Evolutionary conservation across 225 moss, liverwort and hornwort species (phyloP).

Genomic region (Ulota crispa): DNA sequence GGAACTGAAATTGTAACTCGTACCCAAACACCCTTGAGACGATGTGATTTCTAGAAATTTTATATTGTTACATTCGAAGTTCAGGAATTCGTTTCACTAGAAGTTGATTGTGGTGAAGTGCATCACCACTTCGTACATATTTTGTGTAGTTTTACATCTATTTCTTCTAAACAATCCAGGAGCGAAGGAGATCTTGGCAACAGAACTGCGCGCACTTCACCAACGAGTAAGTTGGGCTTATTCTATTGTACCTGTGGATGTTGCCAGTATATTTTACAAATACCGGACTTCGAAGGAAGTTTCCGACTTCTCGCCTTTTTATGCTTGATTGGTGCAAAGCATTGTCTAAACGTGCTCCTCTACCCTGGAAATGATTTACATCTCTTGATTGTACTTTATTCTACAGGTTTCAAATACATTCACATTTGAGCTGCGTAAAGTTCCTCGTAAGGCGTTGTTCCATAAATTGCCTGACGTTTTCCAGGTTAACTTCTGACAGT

Average conservation of each 20-base stretch:
- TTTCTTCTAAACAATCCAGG: constrained; percentile 20
- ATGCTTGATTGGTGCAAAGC: neutral
- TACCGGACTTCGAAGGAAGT: neutral
- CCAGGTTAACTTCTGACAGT: constrained; percentile 33
- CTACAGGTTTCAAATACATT: constrained; percentile 26
- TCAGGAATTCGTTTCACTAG: neutral
- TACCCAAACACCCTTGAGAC: neutral
- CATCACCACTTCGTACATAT: neutral
- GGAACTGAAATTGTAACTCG: neutral
- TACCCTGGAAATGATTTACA: constrained; percentile 6
- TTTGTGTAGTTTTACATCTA: constrained; percentile 7
- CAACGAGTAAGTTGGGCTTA: constrained; percentile 27
- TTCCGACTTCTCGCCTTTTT: neutral
- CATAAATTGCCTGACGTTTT: constrained; percentile 39
- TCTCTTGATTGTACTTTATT: neutral
- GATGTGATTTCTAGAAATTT: neutral
- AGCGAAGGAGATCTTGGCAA: constrained; percentile 28
- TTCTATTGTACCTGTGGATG: constrained; percentile 2
- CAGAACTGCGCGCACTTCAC: constrained; percentile 28
- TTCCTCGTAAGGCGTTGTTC: constrained; percentile 29
- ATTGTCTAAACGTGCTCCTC: neutral
- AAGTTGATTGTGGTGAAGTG: constrained; percentile 5
- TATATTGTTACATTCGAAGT: neutral
- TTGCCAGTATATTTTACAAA: constrained; percentile 12
- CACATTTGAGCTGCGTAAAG: constrained; percentile 36